These are phyloP conservation scores for Crucihimalaya himalaica DNA, from an alignment of 345 rosid genomes.

Conservation along the genomic window DNA sequence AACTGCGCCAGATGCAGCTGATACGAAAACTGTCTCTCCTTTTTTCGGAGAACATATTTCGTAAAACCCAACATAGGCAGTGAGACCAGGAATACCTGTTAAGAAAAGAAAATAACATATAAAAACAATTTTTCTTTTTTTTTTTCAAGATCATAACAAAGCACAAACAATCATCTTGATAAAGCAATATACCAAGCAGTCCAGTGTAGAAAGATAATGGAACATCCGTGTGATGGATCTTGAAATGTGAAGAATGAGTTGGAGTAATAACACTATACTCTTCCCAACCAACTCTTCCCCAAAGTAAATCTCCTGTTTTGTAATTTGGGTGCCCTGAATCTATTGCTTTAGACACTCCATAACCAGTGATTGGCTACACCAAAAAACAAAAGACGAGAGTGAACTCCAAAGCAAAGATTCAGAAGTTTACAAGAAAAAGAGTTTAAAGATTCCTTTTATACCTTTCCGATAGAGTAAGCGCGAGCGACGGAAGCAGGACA, in stretches of 20 bases:
- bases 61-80: slow-evolving; percentile 44
- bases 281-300: slow-evolving; percentile 58
- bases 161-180: no score
- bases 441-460: no score
- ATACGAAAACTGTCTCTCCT: slow-evolving; percentile 14
- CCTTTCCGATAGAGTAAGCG: slow-evolving; percentile 32
- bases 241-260: slow-evolving; percentile 26
- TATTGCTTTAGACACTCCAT: slow-evolving; percentile 47
- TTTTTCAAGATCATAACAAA: no score
- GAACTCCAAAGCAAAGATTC: no score
- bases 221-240: slow-evolving; percentile 51
- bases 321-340: slow-evolving; percentile 42
- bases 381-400: no score
- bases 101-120: no score
- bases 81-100: slow-evolving; percentile 45
- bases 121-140: no score
- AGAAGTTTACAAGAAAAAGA: no score
- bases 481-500: background rate
- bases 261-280: slow-evolving; percentile 46
- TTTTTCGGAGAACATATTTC: slow-evolving; percentile 1
- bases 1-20: slow-evolving; percentile 22
- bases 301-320: slow-evolving; percentile 49
- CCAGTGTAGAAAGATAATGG: slow-evolving; percentile 59
- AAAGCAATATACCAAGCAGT: slow-evolving; percentile 43
- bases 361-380: slow-evolving; percentile 51